Base-by-base conservation (phyloP, 306 rosid species). In the Lotus japonicus region DNA sequence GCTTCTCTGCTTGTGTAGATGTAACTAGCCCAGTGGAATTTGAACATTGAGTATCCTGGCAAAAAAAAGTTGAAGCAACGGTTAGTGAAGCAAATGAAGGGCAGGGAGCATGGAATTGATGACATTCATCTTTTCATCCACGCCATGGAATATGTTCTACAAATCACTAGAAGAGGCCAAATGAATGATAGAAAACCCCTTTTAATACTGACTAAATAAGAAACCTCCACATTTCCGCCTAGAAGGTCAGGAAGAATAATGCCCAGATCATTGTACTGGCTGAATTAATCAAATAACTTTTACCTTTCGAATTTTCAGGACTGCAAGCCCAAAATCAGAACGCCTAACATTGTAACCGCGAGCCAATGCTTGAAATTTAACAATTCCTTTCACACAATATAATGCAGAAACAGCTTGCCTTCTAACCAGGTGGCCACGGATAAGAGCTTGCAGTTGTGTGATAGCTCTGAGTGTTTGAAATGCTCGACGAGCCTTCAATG, bases 341-440 rank as follows among this genome's bases (percentile, higher is more conserved):
- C 52, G 62, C 31, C 89, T 67, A 79, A 79, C 87, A 41, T 50
- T 76, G 68, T 39, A 59, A 53, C 90, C 94, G n/a, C 85, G 83
- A 74, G 68, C 76, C 61, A 53, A 15, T 17, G 86, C 86, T 77
- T 82, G 91, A 21, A 81, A 28, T 66, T 80, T 76, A 64, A 76
- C 80, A 48, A 87, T 79, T 69, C 86, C 77, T 76, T 69, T 71
- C 78, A 82, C 73, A 64, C 85, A 79, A 82, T 65, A 62, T 18
- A 86, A 74, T 45, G 91, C 82, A 63, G 88, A 57, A 74, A 80
- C 67, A 28, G 88, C 91, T 66, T 86, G 86, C 68, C 88, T 86
- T 66, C 86, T 80, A 64, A 74, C 82, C 83, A 86, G 61, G 74
- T 71, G 78, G 28, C 86, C 88, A 13, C 86, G 88, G 42, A 84